Evolutionary conservation across 2,329 filamentous ascomycete genomes (phyloP).

Genomic region (Alternaria sp.): DNA sequence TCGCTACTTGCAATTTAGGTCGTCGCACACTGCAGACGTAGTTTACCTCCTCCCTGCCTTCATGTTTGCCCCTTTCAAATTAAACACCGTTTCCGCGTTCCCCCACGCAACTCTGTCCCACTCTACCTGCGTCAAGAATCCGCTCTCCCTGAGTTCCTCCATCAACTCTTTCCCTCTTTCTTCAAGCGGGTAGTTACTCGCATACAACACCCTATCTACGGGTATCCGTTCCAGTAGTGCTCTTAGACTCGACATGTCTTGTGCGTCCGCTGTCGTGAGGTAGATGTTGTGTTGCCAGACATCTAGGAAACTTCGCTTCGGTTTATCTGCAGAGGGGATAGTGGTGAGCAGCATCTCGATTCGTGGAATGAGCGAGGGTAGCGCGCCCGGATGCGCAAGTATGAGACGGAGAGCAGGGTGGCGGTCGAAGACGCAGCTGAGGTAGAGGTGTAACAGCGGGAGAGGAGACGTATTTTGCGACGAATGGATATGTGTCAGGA

Average conservation of each 20-base stretch:
- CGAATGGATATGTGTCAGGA: constrained; percentile 43
- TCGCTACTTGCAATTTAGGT: background rate
- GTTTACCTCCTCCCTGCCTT: background rate
- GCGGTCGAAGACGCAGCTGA: constrained; percentile 62
- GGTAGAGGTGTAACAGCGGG: constrained; percentile 59
- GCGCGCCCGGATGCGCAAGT: constrained; percentile 60
- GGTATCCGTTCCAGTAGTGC: constrained; percentile 53
- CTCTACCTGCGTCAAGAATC: constrained; percentile 57
- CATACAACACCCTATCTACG: constrained; percentile 62
- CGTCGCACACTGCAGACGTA: background rate
- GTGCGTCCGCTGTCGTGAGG: constrained; percentile 64
- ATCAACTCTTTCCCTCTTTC: constrained; percentile 59
- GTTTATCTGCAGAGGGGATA: constrained; percentile 22
- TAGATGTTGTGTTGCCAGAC: constrained; percentile 65
- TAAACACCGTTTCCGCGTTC: constrained; percentile 56
- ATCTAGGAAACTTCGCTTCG: constrained; percentile 50
- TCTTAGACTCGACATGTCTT: constrained; percentile 58
- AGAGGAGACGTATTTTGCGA: constrained; percentile 61
- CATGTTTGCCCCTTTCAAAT: constrained; percentile 9
- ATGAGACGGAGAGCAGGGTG: constrained; percentile 63
- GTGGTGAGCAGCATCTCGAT: constrained; percentile 40
- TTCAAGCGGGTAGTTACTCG: constrained; percentile 65
- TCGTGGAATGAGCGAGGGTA: constrained; percentile 62
- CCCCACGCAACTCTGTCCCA: constrained; percentile 58
- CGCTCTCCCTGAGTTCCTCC: constrained; percentile 57